Evolutionary conservation across 164 flowering plant genomes (phyloP).

Genomic region (Vitis cinerea): DNA sequence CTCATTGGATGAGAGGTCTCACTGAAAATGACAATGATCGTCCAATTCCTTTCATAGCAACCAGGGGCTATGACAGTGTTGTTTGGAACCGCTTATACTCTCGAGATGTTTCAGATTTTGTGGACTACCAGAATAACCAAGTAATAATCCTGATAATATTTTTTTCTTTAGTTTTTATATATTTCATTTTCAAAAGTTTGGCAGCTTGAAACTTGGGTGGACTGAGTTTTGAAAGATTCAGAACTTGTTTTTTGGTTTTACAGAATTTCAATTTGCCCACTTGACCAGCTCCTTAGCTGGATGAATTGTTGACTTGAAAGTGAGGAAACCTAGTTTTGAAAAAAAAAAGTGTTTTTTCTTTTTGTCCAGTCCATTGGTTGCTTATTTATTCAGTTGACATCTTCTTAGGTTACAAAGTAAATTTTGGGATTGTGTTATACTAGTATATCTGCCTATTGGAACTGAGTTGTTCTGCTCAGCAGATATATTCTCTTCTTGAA

Average conservation of each 20-base stretch:
- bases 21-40: constrained; percentile 32
- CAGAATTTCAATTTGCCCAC: background rate
- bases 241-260: background rate
- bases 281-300: background rate
- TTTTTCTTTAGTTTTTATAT: background rate
- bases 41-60: constrained; percentile 75
- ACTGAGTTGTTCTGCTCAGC: constrained; percentile 14
- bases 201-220: background rate
- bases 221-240: background rate
- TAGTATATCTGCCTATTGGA: background rate
- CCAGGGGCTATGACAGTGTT: constrained; percentile 92
- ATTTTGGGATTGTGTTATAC: background rate
- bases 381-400: no score
- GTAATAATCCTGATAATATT: constrained; percentile 22
- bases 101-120: constrained; percentile 53
- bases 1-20: constrained; percentile 81
- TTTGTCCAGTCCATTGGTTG: no score
- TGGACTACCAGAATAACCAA: constrained; percentile 57
- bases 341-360: no score
- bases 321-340: background rate
- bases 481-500: constrained; percentile 66
- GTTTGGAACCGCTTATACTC: constrained; percentile 97
- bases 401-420: background rate
- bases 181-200: background rate
- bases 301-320: background rate